Percentiles rank a stretch among this genome's conserved stretches.
phyloP scores from a whole-genome alignment of 1,139 yeast genomes.

The Scheffersomyces cryptocercus region DNA sequence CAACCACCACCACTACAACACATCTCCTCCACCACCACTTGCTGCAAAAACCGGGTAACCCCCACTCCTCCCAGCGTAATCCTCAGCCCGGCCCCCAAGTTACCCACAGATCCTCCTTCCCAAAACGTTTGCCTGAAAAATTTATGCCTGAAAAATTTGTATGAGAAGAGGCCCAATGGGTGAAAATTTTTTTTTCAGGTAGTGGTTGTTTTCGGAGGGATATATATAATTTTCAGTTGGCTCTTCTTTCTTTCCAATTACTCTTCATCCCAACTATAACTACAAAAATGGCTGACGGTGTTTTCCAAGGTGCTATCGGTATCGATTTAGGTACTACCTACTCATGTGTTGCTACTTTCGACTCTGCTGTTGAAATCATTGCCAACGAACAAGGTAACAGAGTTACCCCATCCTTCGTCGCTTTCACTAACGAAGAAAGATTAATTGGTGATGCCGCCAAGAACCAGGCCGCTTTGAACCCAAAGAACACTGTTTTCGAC shows the following conservation, averaged over 20 bases:
- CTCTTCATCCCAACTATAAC: slow-evolving; percentile 14
- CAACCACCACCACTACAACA: too few species aligned
- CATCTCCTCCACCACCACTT: not conserved
- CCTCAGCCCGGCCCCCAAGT: too few species aligned
- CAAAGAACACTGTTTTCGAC: slow-evolving; percentile 93
- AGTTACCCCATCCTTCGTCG: slow-evolving; percentile 97
- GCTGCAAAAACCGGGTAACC: slow-evolving; percentile 6
- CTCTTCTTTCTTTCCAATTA: slow-evolving; percentile 16
- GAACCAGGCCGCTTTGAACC: slow-evolving; percentile 98
- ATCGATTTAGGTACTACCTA: slow-evolving; percentile 99
- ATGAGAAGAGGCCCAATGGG: slow-evolving; percentile 3
- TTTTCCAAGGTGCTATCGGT: slow-evolving; percentile 99
- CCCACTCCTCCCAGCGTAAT: not conserved
- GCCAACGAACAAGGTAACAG: slow-evolving; percentile 99
- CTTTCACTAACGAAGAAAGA: slow-evolving; percentile 96
- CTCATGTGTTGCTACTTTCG: slow-evolving; percentile 97
- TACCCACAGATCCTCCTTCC: too few species aligned
- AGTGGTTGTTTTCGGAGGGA: slow-evolving; percentile 2
- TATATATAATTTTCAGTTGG: slow-evolving; percentile 8
- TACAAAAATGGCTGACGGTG: slow-evolving; percentile 87
- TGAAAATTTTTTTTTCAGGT: slow-evolving; percentile 14
- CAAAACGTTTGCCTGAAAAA: too few species aligned
- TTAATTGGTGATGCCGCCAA: slow-evolving; percentile 99
- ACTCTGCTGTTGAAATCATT: slow-evolving; percentile 88
- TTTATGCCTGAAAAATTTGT: too few species aligned